These are phyloP conservation scores for Leishmania turanica DNA, from an alignment of 208 protist genomes.

Conservation along the genomic window DNA sequence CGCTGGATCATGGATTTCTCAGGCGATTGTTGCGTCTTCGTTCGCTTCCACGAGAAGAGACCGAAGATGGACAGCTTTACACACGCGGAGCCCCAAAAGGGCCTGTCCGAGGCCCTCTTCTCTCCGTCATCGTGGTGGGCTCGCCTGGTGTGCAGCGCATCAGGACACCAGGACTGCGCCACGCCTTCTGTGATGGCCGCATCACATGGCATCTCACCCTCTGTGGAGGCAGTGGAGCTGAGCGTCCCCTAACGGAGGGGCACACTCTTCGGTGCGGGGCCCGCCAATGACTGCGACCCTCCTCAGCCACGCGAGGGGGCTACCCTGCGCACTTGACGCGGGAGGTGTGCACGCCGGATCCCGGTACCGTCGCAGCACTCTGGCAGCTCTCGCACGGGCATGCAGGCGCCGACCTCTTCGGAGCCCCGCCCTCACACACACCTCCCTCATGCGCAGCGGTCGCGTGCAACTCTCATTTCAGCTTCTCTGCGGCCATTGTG, in stretches of 20 bases:
- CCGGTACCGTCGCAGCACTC: not conserved
- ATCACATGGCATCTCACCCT: not conserved
- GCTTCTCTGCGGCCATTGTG: not conserved
- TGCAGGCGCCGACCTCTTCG: not conserved
- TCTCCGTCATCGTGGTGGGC: not conserved
- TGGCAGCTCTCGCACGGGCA: not conserved
- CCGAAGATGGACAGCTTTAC: not conserved
- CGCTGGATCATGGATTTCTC: not conserved
- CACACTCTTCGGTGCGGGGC: not conserved
- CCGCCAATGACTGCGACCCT: not conserved
- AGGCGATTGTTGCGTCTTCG: too few species aligned
- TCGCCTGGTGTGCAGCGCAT: not conserved
- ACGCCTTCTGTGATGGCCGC: not conserved
- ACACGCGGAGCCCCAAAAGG: not conserved
- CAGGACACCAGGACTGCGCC: not conserved
- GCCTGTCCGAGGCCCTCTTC: not conserved
- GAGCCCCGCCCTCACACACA: not conserved
- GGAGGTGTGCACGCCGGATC: not conserved
- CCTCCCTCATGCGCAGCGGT: not conserved
- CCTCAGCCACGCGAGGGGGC: not conserved
- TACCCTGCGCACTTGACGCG: not conserved
- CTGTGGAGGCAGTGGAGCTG: not conserved
- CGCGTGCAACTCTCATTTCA: not conserved
- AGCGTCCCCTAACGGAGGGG: not conserved
- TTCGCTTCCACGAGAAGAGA: not conserved